Evolutionary conservation across 2,329 filamentous ascomycete genomes (phyloP).

Genomic region (Coniochaeta sp.): DNA sequence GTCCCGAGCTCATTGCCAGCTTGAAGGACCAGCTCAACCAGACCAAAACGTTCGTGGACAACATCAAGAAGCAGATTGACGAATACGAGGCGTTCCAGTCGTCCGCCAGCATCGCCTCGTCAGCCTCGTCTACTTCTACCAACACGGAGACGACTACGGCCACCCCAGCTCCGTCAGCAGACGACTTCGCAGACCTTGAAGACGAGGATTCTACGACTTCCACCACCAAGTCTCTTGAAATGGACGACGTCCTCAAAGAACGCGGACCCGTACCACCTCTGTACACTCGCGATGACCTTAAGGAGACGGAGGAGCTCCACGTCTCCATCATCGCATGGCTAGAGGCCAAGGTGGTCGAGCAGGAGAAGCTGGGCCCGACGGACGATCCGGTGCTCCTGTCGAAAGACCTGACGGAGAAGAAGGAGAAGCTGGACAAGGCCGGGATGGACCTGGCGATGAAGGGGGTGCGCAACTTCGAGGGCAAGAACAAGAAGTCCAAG

Average conservation of each 20-base stretch:
- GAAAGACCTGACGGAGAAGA: constrained; percentile 63
- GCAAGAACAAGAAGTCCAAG: constrained; percentile 33
- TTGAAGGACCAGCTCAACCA: constrained; percentile 66
- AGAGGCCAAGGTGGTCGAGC: constrained; percentile 58
- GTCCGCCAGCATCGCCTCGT: constrained; percentile 39
- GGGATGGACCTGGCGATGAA: constrained; percentile 65
- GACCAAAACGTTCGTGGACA: constrained; percentile 61
- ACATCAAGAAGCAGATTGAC: constrained; percentile 62
- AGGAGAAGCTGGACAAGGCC: constrained; percentile 63
- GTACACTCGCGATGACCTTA: constrained; percentile 68
- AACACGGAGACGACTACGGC: constrained; percentile 24
- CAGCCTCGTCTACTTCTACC: constrained; percentile 30
- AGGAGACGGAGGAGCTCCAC: constrained; percentile 53
- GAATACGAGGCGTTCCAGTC: constrained; percentile 58
- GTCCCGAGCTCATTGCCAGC: constrained; percentile 60
- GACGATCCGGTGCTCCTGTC: constrained; percentile 69
- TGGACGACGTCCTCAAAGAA: constrained; percentile 36
- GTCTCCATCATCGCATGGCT: constrained; percentile 66
- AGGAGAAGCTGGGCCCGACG: constrained; percentile 60
- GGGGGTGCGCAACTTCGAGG: constrained; percentile 50
- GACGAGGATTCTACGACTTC: constrained; percentile 47
- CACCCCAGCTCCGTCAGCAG: constrained; percentile 39
- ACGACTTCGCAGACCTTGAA: constrained; percentile 68
- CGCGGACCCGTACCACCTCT: constrained; percentile 53
- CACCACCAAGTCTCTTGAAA: constrained; percentile 29